Evolutionary conservation across 2,329 filamentous ascomycete species (phyloP).

Genomic region (Cladosporium cucumerinum): DNA sequence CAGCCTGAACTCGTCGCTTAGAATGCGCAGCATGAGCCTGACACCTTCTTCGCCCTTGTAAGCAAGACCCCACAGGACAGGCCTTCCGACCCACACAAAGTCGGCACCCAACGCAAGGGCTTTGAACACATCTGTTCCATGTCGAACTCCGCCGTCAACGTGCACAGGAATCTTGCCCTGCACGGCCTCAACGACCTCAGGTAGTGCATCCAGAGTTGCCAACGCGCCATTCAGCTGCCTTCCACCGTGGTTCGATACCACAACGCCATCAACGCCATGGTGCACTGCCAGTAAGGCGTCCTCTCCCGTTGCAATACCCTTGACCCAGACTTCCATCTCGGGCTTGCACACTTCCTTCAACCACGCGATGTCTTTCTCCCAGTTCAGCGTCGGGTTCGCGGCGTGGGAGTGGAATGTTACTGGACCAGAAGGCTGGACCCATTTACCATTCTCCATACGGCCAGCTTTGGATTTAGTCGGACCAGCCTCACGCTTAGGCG

Average conservation of each 20-base stretch:
- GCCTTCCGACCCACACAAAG: constrained; percentile 44
- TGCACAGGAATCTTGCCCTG: constrained; percentile 52
- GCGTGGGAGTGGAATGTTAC: constrained; percentile 41
- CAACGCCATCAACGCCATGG: constrained; percentile 45
- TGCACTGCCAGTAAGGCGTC: constrained; percentile 42
- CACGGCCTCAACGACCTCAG: constrained; percentile 33
- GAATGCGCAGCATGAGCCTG: constrained; percentile 44
- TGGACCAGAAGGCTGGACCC: constrained; percentile 33
- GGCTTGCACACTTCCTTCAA: constrained; percentile 44
- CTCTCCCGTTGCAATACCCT: constrained; percentile 40
- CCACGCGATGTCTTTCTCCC: constrained; percentile 52
- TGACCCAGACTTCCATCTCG: constrained; percentile 48
- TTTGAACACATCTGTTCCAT: constrained; percentile 55
- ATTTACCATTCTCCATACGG: constrained; percentile 23
- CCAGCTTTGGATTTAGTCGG: neutral
- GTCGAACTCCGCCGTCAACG: constrained; percentile 56
- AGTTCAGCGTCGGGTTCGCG: constrained; percentile 41
- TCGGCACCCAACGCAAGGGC: constrained; percentile 50
- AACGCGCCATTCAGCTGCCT: constrained; percentile 57
- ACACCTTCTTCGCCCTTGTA: constrained; percentile 36
- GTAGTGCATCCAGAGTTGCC: constrained; percentile 49
- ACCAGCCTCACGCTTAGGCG: neutral
- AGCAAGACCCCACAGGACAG: constrained; percentile 48
- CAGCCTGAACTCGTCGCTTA: constrained; percentile 38
- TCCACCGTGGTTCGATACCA: constrained; percentile 56